Conservation (phyloP, 2,329 filamentous ascomycete genomes). For the Cryphonectria carpinicola region DNA sequence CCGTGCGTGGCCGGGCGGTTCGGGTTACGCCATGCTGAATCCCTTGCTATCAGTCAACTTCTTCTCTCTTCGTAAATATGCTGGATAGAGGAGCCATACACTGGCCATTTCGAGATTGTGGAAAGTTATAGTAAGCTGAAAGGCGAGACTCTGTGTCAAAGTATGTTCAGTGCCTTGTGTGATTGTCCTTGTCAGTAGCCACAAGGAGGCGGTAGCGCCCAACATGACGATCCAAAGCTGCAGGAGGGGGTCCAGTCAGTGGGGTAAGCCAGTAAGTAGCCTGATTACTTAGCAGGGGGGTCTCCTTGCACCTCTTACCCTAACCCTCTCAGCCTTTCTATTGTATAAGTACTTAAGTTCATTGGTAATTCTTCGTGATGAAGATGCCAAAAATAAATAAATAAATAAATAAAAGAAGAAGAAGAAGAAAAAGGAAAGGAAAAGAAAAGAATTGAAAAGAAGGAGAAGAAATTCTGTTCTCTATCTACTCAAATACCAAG, state of each 20-base stretch:
- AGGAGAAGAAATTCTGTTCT: no score
- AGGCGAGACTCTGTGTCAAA: background rate
- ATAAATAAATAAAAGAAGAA: no score
- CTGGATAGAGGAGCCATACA: constrained; percentile 18
- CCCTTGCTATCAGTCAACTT: constrained; percentile 29
- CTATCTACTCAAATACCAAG: no score
- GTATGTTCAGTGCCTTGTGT: background rate
- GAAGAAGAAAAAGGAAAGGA: no score
- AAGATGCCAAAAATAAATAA: no score
- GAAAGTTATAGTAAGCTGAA: no score
- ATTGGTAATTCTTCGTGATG: background rate
- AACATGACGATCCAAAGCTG: background rate
- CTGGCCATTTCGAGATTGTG: constrained; percentile 26
- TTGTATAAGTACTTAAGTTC: no score
- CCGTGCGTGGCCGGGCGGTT: constrained; percentile 63
- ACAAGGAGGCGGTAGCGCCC: background rate
- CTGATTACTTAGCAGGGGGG: background rate
- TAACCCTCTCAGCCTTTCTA: background rate
- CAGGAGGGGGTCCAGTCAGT: background rate
- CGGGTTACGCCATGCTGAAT: constrained; percentile 82
- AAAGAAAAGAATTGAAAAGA: no score
- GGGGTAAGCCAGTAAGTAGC: no score
- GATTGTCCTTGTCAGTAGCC: background rate
- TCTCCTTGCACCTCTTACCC: background rate
- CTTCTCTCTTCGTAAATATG: constrained; percentile 13